phyloP scores from a whole-genome alignment of 305 asterid genomes.

The Euphrasia arctica region DNA sequence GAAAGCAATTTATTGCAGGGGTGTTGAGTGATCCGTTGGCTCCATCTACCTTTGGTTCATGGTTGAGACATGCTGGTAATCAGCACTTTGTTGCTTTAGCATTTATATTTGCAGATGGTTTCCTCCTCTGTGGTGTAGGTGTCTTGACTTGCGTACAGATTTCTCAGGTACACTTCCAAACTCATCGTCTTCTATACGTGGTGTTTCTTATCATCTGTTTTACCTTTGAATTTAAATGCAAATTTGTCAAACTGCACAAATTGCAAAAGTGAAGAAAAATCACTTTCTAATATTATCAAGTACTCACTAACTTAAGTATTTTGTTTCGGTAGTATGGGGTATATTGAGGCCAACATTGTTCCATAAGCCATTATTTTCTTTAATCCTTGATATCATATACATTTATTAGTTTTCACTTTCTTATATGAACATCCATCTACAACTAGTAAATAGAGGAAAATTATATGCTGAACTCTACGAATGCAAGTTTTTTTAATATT shows the following conservation, averaged over 20 bases:
- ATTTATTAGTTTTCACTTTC: not conserved
- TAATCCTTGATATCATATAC: not conserved
- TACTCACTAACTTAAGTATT: not conserved
- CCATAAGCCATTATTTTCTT: not conserved
- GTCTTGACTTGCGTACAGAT: conserved; percentile 86
- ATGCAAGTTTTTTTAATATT: not conserved
- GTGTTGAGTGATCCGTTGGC: conserved; percentile 87
- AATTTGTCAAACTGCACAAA: not conserved
- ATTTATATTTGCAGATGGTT: conserved; percentile 66
- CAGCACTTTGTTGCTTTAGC: conserved; percentile 74
- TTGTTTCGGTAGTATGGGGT: not conserved
- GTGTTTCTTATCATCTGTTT: not conserved
- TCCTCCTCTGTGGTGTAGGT: conserved; percentile 71
- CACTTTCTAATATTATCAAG: not conserved
- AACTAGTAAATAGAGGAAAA: no score
- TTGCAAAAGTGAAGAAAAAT: not conserved
- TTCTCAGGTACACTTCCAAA: conserved; percentile 63
- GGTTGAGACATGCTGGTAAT: conserved; percentile 77
- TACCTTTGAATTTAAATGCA: not conserved
- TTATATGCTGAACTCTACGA: not conserved
- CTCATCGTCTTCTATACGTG: conserved; percentile 17
- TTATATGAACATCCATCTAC: not conserved
- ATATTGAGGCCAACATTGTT: not conserved
- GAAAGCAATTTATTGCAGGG: conserved; percentile 47
- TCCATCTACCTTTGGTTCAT: conserved; percentile 77